Evolutionary conservation across 805 yeast genomes (phyloP), one percentile per base, ranked within the genome.

Genomic region (Wickerhamiella parazyma): DNA sequence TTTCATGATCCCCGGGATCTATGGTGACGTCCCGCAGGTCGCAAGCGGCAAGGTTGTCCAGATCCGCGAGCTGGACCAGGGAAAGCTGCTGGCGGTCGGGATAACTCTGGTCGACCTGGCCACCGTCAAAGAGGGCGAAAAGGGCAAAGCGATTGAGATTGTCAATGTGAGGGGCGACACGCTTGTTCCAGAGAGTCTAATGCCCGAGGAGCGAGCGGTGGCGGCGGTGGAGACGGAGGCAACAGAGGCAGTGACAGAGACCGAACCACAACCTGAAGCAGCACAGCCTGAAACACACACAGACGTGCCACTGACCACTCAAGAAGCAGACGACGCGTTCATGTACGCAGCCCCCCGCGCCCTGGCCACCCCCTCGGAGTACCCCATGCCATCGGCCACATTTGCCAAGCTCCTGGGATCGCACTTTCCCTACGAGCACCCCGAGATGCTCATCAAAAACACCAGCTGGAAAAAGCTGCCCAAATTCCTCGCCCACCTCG

Each of bases 381-480:
- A 76, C 3, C 96, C 97, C 5, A 68, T 83, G 22, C 63, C 73
- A 1, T 69, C 93, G 3, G 83, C 96, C 0, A 71, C 69, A 18
- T 80, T 89, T 59, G 55, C 57, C 6, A 45, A 52, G 5, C 77
- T 87, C 69, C 72, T 91, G 0, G 72, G 69, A 36, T 76, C 77
- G 40, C 83, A 85, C 60, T 60, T 89, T n/a, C 93, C 95, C 1
- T 54, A 49, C 37, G 49, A 49, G 29, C 56, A 58, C 41, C 68
- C 72, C 1, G 51, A 50, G 8, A 51, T 62, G 19, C 45, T 40
- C 20, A 70, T 80, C 44, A 87, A 86, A 60, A 80, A 76, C 55
- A 77, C 95, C 0, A 73, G 86, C 2, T 89, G 94, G 94, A 86
- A 82, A 60, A 89, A 89, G 56, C 75, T 89, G 3, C 72, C 86